phyloP scores from a whole-genome alignment of 192 early-diverging fungal species.

The Podila epigama region DNA sequence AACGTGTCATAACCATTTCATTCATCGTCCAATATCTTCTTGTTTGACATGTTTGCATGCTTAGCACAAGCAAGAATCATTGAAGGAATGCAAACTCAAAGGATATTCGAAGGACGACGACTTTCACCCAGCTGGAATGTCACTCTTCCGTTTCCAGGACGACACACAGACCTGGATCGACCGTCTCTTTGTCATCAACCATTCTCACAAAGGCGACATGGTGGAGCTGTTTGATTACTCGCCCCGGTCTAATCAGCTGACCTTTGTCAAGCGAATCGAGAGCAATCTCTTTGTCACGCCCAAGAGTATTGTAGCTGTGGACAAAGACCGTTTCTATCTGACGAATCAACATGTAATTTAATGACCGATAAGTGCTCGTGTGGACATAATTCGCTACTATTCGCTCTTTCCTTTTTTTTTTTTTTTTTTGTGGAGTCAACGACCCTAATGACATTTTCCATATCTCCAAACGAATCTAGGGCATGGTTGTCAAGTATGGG shows the following conservation, averaged over 20 bases:
- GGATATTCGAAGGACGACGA: constrained; percentile 14
- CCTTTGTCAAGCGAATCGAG: constrained; percentile 25
- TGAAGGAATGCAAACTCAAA: constrained; percentile 19
- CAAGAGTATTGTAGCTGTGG: constrained; percentile 33
- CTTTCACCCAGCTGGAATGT: constrained; percentile 48
- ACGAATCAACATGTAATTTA: constrained; percentile 46
- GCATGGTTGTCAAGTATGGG: constrained; percentile 21
- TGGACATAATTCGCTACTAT: too few relatives aligned
- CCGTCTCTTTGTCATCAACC: constrained; percentile 46
- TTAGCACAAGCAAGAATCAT: constrained; percentile 22
- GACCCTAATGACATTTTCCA: not conserved
- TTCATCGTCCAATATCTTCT: not conserved
- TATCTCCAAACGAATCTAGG: constrained; percentile 5
- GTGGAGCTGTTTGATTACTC: constrained; percentile 48
- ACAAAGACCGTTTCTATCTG: constrained; percentile 36
- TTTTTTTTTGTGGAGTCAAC: not conserved
- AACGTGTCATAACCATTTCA: not conserved
- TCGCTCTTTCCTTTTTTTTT: too few relatives aligned
- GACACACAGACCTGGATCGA: constrained; percentile 11
- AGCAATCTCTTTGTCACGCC: constrained; percentile 35
- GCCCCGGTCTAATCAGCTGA: constrained; percentile 8
- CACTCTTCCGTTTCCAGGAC: constrained; percentile 20
- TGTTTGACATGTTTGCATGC: not conserved
- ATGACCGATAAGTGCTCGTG: too few relatives aligned
- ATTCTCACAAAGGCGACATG: constrained; percentile 40